phyloP scores from a whole-genome alignment of 2,329 filamentous ascomycete species.

The Furcasterigmium sp. region DNA sequence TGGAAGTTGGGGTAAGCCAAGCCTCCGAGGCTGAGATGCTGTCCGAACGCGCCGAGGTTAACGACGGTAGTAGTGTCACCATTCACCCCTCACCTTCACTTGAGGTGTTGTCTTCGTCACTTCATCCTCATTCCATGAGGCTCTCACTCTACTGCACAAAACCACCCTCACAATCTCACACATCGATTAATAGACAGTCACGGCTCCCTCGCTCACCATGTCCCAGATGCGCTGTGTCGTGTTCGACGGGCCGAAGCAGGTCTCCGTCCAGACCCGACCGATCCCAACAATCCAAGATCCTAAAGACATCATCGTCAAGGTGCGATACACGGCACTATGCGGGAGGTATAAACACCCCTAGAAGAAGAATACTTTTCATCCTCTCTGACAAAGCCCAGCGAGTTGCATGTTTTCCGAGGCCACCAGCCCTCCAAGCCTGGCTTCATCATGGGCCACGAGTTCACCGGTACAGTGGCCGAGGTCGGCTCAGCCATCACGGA shows the following conservation, averaged over 20 bases:
- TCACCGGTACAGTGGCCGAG: slow-evolving; percentile 51
- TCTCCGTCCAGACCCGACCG: slow-evolving; percentile 12
- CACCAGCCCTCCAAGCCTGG: slow-evolving; percentile 53
- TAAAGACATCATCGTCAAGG: slow-evolving; percentile 76
- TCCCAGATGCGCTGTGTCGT: neutral
- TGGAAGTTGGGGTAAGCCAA: too few species aligned
- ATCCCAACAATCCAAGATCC: slow-evolving; percentile 48
- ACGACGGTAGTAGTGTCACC: too few species aligned
- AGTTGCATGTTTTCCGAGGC: slow-evolving; percentile 53
- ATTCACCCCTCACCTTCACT: too few species aligned
- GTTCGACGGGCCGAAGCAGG: neutral
- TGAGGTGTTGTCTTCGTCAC: too few species aligned
- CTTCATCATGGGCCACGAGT: slow-evolving; percentile 62
- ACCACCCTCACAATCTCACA: too few species aligned
- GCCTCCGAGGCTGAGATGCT: too few species aligned
- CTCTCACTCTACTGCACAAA: too few species aligned
- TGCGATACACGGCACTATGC: slow-evolving; percentile 78
- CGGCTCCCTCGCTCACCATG: neutral
- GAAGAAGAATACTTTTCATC: too few species aligned
- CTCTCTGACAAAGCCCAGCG: slow-evolving; percentile 47
- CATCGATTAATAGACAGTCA: too few species aligned
- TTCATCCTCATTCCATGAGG: too few species aligned
- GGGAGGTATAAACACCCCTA: too few species aligned
- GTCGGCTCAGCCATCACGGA: slow-evolving; percentile 50
- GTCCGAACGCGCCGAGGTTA: too few species aligned